phyloP scores from a whole-genome alignment of 179 eudicot species.

The Camellia oleifera region DNA sequence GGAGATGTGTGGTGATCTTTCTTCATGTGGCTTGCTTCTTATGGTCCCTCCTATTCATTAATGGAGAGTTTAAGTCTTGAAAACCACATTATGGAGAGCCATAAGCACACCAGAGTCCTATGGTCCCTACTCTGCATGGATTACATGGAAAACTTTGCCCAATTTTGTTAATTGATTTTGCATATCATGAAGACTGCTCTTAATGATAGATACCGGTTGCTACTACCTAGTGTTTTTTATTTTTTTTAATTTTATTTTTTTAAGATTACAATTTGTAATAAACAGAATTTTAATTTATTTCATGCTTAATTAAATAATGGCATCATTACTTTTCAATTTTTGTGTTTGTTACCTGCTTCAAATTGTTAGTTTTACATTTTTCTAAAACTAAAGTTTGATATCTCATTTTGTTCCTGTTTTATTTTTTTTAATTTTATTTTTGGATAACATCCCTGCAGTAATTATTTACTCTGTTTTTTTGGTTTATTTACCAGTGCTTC shows the following conservation, averaged over 20 bases:
- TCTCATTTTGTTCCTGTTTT: not conserved
- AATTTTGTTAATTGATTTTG: not conserved
- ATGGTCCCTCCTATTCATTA: not conserved
- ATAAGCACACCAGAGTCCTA: not conserved
- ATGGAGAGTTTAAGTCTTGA: not conserved
- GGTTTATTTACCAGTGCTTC: slow-evolving; percentile 55
- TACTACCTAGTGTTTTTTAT: not conserved
- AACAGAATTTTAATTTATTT: not conserved
- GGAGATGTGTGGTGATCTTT: slow-evolving; percentile 4
- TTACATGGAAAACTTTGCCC: slow-evolving; percentile 6
- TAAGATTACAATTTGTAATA: not conserved
- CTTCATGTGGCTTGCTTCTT: not conserved
- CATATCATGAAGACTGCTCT: not conserved
- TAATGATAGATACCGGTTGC: not conserved
- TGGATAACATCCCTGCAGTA: not conserved
- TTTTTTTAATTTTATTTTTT: not conserved
- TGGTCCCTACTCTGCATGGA: not conserved
- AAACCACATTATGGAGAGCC: not conserved
- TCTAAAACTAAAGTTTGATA: not conserved
- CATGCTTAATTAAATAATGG: not conserved
- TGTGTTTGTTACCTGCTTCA: not conserved
- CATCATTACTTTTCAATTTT: not conserved
- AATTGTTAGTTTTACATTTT: not conserved
- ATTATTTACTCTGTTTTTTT: slow-evolving; percentile 17
- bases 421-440: too few relatives aligned